Percentiles rank a stretch among this genome's conserved stretches.
phyloP scores from a whole-genome alignment of 768 basidiomycete genomes.

The Podaxis rugospora region DNA sequence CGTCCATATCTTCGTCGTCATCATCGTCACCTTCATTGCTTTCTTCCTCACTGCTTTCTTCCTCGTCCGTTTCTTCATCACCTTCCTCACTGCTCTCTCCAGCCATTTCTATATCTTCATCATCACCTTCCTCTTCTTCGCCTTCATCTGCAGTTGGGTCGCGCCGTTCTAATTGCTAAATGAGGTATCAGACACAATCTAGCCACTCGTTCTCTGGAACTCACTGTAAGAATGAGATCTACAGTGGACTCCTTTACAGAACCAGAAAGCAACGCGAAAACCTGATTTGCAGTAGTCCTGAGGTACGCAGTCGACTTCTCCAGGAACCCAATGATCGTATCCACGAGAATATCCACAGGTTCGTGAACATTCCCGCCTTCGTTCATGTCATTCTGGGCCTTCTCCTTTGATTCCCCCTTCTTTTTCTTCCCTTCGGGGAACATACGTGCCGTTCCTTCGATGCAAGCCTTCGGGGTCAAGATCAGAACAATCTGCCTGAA shows the following conservation, averaged over 20 bases:
- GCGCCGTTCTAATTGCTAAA: slow-evolving; percentile 80
- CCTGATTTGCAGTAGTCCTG: slow-evolving; percentile 74
- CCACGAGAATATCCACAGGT: slow-evolving; percentile 82
- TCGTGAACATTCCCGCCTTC: slow-evolving; percentile 22
- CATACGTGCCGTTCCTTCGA: slow-evolving; percentile 54
- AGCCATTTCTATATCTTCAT: slow-evolving; percentile 28
- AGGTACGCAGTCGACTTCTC: slow-evolving; percentile 80
- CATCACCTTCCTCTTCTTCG: slow-evolving; percentile 33
- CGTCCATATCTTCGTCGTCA: slow-evolving; percentile 47
- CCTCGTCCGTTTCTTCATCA: slow-evolving; percentile 31
- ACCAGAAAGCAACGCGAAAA: slow-evolving; percentile 69
- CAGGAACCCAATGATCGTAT: slow-evolving; percentile 85
- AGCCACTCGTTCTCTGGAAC: slow-evolving; percentile 22
- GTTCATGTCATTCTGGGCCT: slow-evolving; percentile 38
- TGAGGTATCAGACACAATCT: neutral
- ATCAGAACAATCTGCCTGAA: slow-evolving; percentile 1
- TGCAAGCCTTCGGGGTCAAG: slow-evolving; percentile 41
- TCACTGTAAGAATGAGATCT: slow-evolving; percentile 76
- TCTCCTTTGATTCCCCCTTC: slow-evolving; percentile 16
- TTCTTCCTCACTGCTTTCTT: slow-evolving; percentile 25
- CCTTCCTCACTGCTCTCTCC: slow-evolving; percentile 33
- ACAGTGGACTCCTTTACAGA: slow-evolving; percentile 66
- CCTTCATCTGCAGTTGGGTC: slow-evolving; percentile 48
- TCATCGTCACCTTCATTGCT: slow-evolving; percentile 30
- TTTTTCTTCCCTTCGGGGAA: slow-evolving; percentile 32